phyloP scores from a whole-genome alignment of 441 rosid species.

The Bruguiera hainesii region DNA sequence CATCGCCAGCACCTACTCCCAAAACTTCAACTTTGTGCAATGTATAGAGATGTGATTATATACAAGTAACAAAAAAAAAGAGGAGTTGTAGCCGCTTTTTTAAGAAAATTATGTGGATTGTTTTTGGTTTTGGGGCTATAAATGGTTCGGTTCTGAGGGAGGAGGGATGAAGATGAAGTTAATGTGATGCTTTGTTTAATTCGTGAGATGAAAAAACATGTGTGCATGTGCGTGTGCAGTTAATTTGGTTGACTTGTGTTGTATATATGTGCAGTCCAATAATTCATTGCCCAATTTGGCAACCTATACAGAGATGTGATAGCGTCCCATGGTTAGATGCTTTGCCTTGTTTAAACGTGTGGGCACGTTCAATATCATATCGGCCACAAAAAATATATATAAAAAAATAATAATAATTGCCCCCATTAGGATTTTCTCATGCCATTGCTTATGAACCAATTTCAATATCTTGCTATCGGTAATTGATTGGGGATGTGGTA shows the following conservation, averaged over 20 bases:
- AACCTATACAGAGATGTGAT: background rate
- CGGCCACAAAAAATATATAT: too few relatives aligned
- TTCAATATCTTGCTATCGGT: too few relatives aligned
- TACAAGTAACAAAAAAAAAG: too few relatives aligned
- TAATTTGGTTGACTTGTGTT: conserved; percentile 9
- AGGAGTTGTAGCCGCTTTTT: background rate
- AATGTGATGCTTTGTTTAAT: background rate
- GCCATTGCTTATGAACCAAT: too few relatives aligned
- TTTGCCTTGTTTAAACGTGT: background rate
- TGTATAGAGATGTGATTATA: too few relatives aligned
- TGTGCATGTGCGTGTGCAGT: background rate
- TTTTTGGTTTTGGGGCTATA: background rate
- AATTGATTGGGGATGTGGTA: too few relatives aligned
- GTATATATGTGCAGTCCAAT: background rate
- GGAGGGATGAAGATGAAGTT: background rate
- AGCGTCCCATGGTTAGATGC: background rate
- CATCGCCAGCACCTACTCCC: too few relatives aligned
- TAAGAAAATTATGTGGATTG: conserved; percentile 7
- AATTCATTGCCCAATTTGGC: conserved; percentile 8
- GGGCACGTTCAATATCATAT: too few relatives aligned
- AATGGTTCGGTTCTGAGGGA: conserved; percentile 4
- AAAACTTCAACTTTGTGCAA: too few relatives aligned
- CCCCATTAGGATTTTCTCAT: too few relatives aligned
- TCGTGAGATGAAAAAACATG: background rate
- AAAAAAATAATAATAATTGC: too few relatives aligned